Conservation (phyloP, 805 yeast species). For the Lachancea meyersii region DNA sequence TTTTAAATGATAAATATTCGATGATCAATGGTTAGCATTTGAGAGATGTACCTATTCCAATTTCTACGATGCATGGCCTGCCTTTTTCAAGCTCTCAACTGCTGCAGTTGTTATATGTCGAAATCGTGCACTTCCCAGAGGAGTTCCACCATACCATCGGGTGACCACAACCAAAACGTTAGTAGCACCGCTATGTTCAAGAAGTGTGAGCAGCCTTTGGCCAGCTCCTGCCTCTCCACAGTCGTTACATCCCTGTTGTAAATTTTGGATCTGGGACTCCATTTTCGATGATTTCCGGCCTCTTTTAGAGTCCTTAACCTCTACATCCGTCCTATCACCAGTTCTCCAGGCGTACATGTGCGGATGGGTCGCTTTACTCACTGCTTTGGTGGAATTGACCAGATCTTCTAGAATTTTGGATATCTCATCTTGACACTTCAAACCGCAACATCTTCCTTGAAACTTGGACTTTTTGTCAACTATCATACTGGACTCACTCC, state of each 20-base stretch:
- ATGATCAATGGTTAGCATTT: background rate
- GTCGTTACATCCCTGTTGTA: conserved; percentile 58
- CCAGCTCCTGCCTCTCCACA: conserved; percentile 78
- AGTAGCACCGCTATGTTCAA: conserved; percentile 43
- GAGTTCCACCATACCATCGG: conserved; percentile 78
- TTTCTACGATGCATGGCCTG: conserved; percentile 11
- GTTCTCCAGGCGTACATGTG: conserved; percentile 71
- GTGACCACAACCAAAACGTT: conserved; percentile 64
- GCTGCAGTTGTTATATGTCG: conserved; percentile 57
- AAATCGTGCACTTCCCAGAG: conserved; percentile 66
- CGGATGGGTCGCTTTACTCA: conserved; percentile 61
- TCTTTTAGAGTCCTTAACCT: conserved; percentile 5
- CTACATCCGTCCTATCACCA: conserved; percentile 21
- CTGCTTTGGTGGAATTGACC: conserved; percentile 39
- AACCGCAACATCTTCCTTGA: conserved; percentile 50
- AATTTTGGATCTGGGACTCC: conserved; percentile 8
- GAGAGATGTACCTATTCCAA: background rate
- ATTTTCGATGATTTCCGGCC: conserved; percentile 11
- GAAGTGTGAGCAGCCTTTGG: conserved; percentile 44
- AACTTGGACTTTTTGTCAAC: conserved; percentile 57
- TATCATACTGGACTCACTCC: conserved; percentile 39
- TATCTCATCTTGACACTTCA: conserved; percentile 40
- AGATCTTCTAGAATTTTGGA: conserved; percentile 39
- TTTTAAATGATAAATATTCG: background rate
- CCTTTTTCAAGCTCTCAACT: conserved; percentile 42